phyloP scores from a whole-genome alignment of 2,329 filamentous ascomycete species.

The Aureobasidium sp. region DNA sequence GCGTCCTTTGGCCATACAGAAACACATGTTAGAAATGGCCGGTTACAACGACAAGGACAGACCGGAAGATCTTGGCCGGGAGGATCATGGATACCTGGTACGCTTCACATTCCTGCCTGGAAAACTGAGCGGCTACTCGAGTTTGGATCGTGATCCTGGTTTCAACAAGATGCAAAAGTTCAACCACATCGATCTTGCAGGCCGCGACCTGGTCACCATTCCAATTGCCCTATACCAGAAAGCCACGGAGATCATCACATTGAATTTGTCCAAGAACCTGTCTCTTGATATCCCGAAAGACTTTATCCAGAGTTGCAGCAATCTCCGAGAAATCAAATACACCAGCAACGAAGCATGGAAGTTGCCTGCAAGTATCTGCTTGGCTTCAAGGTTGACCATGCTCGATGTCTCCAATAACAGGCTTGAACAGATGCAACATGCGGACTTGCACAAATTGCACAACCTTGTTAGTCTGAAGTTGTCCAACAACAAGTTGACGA shows the following conservation, averaged over 20 bases:
- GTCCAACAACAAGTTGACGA: conserved; percentile 82
- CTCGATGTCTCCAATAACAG: conserved; percentile 94
- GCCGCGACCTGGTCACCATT: conserved; percentile 86
- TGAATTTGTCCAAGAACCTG: conserved; percentile 88
- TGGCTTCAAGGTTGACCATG: conserved; percentile 75
- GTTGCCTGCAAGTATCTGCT: conserved; percentile 73
- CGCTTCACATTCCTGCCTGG: conserved; percentile 91
- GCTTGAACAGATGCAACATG: conserved; percentile 78
- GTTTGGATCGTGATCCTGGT: conserved; percentile 67
- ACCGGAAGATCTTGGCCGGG: conserved; percentile 86
- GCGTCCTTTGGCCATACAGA: conserved; percentile 83
- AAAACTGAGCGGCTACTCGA: conserved; percentile 71
- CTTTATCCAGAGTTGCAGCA: conserved; percentile 89
- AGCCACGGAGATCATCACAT: conserved; percentile 83
- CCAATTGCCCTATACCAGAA: conserved; percentile 91
- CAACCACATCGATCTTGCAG: conserved; percentile 86
- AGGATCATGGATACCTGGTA: conserved; percentile 95
- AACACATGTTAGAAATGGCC: conserved; percentile 80
- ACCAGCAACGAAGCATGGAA: conserved; percentile 88
- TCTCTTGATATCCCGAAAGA: conserved; percentile 90
- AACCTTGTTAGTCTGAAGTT: conserved; percentile 83
- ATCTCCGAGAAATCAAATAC: conserved; percentile 90
- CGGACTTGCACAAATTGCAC: conserved; percentile 67
- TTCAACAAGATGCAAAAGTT: conserved; percentile 81
- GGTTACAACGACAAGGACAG: conserved; percentile 82